phyloP scores from a whole-genome alignment of 192 early-diverging fungal species.

The Podila minutissima region DNA sequence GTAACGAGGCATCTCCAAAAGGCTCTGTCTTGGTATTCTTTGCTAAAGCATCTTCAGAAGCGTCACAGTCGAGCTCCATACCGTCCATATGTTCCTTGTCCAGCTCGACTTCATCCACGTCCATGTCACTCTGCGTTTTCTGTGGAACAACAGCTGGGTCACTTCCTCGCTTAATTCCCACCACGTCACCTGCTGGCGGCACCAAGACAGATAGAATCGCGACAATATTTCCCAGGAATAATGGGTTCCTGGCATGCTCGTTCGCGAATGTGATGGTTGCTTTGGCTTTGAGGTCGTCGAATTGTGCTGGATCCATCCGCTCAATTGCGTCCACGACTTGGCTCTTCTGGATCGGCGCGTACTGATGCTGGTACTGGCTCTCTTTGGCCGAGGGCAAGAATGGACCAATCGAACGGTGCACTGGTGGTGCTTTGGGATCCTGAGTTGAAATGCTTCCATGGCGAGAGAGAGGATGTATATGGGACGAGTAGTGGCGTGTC shows the following conservation, averaged over 20 bases:
- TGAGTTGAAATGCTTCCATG: not conserved
- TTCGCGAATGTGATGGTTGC: conserved; percentile 19
- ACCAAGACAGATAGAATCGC: conserved; percentile 26
- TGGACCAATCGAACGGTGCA: conserved; percentile 5
- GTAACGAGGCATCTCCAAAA: not conserved
- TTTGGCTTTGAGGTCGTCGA: conserved; percentile 17
- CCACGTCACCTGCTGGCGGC: not conserved
- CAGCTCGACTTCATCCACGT: not conserved
- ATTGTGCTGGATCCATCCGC: conserved; percentile 29
- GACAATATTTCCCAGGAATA: conserved; percentile 34
- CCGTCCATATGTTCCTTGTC: not conserved
- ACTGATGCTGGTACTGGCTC: conserved; percentile 19
- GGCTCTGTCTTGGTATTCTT: not conserved
- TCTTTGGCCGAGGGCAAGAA: conserved; percentile 19
- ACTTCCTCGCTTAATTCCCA: not conserved
- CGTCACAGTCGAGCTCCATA: not conserved
- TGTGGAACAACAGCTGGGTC: not conserved
- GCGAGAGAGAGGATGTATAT: conserved; percentile 33
- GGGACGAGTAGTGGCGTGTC: conserved; percentile 13
- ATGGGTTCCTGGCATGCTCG: conserved; percentile 42
- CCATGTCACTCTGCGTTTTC: not conserved
- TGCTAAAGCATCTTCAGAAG: not conserved
- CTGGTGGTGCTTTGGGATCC: not conserved
- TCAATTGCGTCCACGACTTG: conserved; percentile 34
- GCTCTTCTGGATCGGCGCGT: conserved; percentile 29